Base-by-base conservation (phyloP, 192 early-diverging fungal genomes). In the Cladochytrium replicatum region DNA sequence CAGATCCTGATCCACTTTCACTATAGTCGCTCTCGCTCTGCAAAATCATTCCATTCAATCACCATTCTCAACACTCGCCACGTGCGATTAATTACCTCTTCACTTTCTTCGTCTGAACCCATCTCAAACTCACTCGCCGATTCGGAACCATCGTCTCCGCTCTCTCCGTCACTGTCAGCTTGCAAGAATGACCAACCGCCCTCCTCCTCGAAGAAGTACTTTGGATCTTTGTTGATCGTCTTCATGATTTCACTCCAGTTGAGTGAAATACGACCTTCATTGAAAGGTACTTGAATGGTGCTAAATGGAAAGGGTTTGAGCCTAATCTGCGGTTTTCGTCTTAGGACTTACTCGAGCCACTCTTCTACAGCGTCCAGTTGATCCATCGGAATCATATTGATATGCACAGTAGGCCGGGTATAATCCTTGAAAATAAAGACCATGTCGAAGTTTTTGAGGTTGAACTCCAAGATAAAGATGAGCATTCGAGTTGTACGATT, bases 181-280 rank as follows among this genome's bases (percentile, higher is more conserved):
- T 77, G 75, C 61, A 99, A 62, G 74, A 97, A 95, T 43, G 65
- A 67, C 95, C 95, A 99, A 21, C 91, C 93, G 50, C 90, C 91
- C 8, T 49, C 61, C 28, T 91, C 82, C 28, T 88, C 76, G 64
- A 87, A 99, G 61, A 99, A 99, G 27, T 76, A 84, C 3, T 75
- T 84, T 0, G 96, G 93, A 57, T 97, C 87, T 43, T 88, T 80
- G 61, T 86, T 86, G 27, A 99, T 80, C 0, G 92, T 97, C 67
- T 95, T 99, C 96, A 99, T 99, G 66, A 99, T 99, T 60, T 81
- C 81, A 4, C 82, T 52, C 96, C 96, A 99, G 64, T 85, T 87
- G 49, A 97, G 72, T 58, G 93, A 94, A 54, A 90, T 83, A 3
- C 88, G 87, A 22, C 93, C 93, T 60, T 99, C 93, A 8, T 81